These are phyloP conservation scores for Eutrema japonicum DNA, from an alignment of 345 rosid genomes.

Conservation along the genomic window DNA sequence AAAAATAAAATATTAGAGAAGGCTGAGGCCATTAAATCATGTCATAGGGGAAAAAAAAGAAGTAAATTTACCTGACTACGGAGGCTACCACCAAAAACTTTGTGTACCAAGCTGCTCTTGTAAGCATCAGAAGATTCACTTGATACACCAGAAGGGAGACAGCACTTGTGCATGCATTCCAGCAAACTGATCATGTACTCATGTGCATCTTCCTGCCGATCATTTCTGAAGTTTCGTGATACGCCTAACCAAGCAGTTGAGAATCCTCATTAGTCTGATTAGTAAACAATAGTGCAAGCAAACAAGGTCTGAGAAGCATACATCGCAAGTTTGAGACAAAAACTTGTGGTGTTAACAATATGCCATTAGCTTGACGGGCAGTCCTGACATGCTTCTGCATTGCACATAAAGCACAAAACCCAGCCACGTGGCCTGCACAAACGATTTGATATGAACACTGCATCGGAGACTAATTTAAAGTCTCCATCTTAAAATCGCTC, in stretches of 20 bases:
- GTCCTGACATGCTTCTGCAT: conserved; percentile 91
- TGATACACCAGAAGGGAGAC: conserved; percentile 92
- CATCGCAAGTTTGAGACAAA: conserved; percentile 90
- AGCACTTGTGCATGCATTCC: conserved; percentile 97
- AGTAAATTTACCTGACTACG: conserved; percentile 72
- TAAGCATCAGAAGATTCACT: conserved; percentile 90
- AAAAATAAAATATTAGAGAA: conserved; percentile 15
- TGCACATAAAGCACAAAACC: conserved; percentile 97
- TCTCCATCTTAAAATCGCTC: conserved; percentile 66
- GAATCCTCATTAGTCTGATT: conserved; percentile 31
- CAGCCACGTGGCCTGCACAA: conserved; percentile 83
- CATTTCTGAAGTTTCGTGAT: conserved; percentile 78
- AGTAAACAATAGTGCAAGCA: conserved; percentile 15
- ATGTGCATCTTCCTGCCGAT: conserved; percentile 96
- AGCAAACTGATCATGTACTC: conserved; percentile 94
- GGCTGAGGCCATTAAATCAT: background rate
- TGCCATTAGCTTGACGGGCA: conserved; percentile 75
- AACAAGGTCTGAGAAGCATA: conserved; percentile 54
- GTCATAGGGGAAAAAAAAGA: conserved; percentile 2
- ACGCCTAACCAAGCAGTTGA: conserved; percentile 68
- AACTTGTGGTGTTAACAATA: conserved; percentile 74
- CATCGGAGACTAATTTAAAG: conserved; percentile 52
- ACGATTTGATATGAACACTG: conserved; percentile 27
- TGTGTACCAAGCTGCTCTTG: conserved; percentile 92
- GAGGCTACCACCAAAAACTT: conserved; percentile 92